phyloP scores from a whole-genome alignment of 1,284 basidiomycete species.

The Hemileccinum hortonii region DNA sequence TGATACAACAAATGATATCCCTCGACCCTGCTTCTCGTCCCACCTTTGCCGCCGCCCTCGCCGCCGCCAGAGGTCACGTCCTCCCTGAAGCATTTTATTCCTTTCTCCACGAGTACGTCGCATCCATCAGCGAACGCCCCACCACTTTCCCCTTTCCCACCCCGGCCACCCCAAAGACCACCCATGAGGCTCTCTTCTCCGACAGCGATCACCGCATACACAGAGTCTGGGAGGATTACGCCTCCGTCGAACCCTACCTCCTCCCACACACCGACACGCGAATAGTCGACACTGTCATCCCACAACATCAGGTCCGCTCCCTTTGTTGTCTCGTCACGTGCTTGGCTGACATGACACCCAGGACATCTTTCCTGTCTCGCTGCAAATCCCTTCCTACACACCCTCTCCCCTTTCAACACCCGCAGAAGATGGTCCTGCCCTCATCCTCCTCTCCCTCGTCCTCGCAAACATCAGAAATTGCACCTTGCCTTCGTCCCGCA shows the following conservation, averaged over 20 bases:
- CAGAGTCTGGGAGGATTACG: conserved; percentile 79
- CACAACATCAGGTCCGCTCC: conserved; percentile 55
- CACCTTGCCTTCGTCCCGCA: conserved; percentile 80
- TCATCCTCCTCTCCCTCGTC: conserved; percentile 81
- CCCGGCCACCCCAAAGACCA: conserved; percentile 20
- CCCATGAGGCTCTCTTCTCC: conserved; percentile 54
- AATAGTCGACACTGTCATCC: conserved; percentile 40
- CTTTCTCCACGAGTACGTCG: conserved; percentile 88
- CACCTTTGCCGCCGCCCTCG: conserved; percentile 81
- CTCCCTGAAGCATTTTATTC: conserved; percentile 94
- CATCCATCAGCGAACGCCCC: conserved; percentile 73
- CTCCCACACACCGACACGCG: conserved; percentile 54
- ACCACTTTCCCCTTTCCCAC: conserved; percentile 42
- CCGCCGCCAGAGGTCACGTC: conserved; percentile 72
- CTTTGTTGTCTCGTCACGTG: background rate
- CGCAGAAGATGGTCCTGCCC: conserved; percentile 77
- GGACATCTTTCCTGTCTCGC: conserved; percentile 76
- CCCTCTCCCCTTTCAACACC: conserved; percentile 52
- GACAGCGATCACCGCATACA: conserved; percentile 80
- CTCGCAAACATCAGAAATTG: conserved; percentile 92
- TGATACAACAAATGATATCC: conserved; percentile 89
- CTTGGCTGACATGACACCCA: conserved; percentile 29
- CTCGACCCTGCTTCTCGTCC: conserved; percentile 78
- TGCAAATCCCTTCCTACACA: conserved; percentile 71
- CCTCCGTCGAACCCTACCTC: conserved; percentile 73